phyloP scores from a whole-genome alignment of 345 rosid genomes.

The Eucalyptus leucophloia region DNA sequence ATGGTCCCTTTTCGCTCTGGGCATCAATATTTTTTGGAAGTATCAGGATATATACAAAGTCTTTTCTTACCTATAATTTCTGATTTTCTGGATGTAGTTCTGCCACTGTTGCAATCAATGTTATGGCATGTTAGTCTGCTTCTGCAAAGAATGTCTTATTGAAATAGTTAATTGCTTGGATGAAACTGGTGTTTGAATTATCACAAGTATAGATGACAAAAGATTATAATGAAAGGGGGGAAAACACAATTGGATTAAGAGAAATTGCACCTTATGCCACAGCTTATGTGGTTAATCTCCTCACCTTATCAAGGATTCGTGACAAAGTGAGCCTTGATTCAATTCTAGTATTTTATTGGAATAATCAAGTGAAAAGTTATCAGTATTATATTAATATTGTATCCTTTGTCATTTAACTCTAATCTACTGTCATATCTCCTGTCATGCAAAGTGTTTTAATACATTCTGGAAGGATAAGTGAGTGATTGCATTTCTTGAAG shows the following conservation, averaged over 20 bases:
- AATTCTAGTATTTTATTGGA: not conserved
- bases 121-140: not conserved
- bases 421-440: not conserved
- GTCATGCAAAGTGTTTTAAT: not conserved
- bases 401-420: not conserved
- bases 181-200: not conserved
- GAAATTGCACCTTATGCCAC: not conserved
- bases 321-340: not conserved
- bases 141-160: not conserved
- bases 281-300: not conserved
- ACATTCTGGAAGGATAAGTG: not conserved
- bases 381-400: not conserved
- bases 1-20: slow-evolving; percentile 3
- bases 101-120: not conserved
- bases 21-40: not conserved
- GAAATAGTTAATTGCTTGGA: not conserved
- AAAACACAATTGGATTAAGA: not conserved
- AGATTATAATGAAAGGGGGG: not conserved
- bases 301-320: not conserved
- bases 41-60: not conserved
- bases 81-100: not conserved
- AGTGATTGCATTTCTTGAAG: not conserved
- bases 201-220: not conserved
- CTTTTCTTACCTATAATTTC: not conserved
- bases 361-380: not conserved